Percentiles rank a stretch among this genome's conserved stretches.
phyloP scores from a whole-genome alignment of 1,139 yeast species.

The Geotrichum aggregatum region DNA sequence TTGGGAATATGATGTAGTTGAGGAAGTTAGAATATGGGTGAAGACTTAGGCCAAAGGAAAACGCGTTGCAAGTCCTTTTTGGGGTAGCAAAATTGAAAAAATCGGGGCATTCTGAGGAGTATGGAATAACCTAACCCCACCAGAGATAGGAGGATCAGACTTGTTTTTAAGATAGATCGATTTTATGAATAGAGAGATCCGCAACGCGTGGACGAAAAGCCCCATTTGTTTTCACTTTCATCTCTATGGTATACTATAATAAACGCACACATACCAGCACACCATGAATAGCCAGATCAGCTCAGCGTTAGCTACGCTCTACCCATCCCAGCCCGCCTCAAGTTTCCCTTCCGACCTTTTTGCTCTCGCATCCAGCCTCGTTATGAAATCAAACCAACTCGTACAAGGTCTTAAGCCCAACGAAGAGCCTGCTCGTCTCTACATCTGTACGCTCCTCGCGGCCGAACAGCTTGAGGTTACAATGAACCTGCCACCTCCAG shows the following conservation, averaged over 20 bases:
- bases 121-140: too few species aligned
- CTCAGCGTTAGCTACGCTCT: neutral
- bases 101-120: too few species aligned
- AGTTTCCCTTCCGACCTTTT: constrained; percentile 24
- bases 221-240: too few species aligned
- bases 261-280: neutral
- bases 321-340: neutral
- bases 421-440: constrained; percentile 37
- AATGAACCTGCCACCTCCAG: constrained; percentile 29
- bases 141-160: too few species aligned
- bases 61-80: too few species aligned
- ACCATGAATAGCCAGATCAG: constrained; percentile 4
- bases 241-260: too few species aligned
- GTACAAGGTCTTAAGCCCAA: constrained; percentile 29
- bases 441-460: constrained; percentile 36
- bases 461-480: constrained; percentile 29
- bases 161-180: too few species aligned
- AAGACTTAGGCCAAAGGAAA: too few species aligned
- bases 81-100: too few species aligned
- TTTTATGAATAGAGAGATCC: too few species aligned
- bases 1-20: neutral
- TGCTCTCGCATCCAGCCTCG: constrained; percentile 22
- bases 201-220: too few species aligned
- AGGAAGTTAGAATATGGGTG: too few species aligned
- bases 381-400: constrained; percentile 25